These are phyloP conservation scores for Sporothrix luriei DNA, from an alignment of 2,329 filamentous ascomycete species.

Conservation along the genomic window DNA sequence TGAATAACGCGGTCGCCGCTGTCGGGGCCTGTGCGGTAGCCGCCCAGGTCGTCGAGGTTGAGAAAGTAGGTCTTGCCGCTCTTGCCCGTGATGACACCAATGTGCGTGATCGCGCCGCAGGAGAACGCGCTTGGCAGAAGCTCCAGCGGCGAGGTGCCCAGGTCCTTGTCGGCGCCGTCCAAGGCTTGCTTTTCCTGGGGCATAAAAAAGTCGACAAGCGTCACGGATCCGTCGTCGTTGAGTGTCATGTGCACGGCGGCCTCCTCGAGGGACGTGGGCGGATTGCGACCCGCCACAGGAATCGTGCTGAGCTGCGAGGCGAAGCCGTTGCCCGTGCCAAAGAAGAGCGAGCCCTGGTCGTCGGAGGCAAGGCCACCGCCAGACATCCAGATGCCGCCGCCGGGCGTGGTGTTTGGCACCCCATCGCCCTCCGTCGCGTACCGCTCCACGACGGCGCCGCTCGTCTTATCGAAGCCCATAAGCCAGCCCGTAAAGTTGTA, in stretches of 20 bases:
- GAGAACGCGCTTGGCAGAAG: conserved; percentile 50
- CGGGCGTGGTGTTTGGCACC: conserved; percentile 46
- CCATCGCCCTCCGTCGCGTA: conserved; percentile 50
- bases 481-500: conserved; percentile 56
- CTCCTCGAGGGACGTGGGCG: conserved; percentile 52
- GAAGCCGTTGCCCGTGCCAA: conserved; percentile 53
- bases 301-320: conserved; percentile 50
- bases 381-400: conserved; percentile 54
- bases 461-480: conserved; percentile 52
- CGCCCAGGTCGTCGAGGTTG: conserved; percentile 53
- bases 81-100: conserved; percentile 55
- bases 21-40: conserved; percentile 51
- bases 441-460: conserved; percentile 49
- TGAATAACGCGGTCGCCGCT: conserved; percentile 50
- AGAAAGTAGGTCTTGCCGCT: conserved; percentile 55
- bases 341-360: conserved; percentile 51
- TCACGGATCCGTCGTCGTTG: conserved; percentile 48
- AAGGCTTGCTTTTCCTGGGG: conserved; percentile 53
- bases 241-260: conserved; percentile 54
- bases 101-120: conserved; percentile 49
- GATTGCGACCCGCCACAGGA: conserved; percentile 49
- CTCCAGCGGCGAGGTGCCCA: conserved; percentile 51
- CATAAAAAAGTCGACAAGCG: conserved; percentile 54
- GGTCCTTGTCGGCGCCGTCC: conserved; percentile 54
- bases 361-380: conserved; percentile 54